Evolutionary conservation across 2,329 filamentous ascomycete species (phyloP).

Genomic region (Curvularia lunata): DNA sequence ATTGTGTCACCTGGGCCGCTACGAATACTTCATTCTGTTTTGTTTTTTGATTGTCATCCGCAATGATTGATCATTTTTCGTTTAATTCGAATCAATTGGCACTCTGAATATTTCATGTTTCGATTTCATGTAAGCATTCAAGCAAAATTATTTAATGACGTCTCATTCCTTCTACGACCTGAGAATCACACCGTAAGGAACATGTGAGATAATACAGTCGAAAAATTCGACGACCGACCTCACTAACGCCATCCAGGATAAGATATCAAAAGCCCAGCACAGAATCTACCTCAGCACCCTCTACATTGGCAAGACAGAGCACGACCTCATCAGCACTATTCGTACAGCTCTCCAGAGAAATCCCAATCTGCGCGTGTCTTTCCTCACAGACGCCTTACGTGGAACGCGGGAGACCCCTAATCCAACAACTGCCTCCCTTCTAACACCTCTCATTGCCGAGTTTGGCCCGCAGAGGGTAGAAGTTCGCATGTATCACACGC

Average conservation of each 20-base stretch:
- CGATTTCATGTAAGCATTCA: background rate
- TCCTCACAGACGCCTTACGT: constrained; percentile 88
- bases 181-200: background rate
- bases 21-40: background rate
- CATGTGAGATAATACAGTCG: constrained; percentile 3
- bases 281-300: constrained; percentile 93
- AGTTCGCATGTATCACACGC: constrained; percentile 97
- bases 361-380: constrained; percentile 78
- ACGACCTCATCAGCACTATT: constrained; percentile 82
- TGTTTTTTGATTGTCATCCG: background rate
- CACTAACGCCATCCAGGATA: constrained; percentile 52
- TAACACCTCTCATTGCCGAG: constrained; percentile 81
- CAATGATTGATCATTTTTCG: too few species aligned
- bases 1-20: too few species aligned
- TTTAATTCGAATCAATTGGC: too few species aligned
- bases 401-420: constrained; percentile 89
- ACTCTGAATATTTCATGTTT: background rate
- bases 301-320: constrained; percentile 93
- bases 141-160: background rate
- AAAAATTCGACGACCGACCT: too few species aligned
- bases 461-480: constrained; percentile 87
- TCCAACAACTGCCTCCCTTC: constrained; percentile 84
- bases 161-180: background rate
- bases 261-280: constrained; percentile 78
- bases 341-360: constrained; percentile 76